Percentiles rank a stretch among this genome's conserved stretches.
Conservation (phyloP, 768 basidiomycete genomes). For the Gymnopilus junonius region DNA sequence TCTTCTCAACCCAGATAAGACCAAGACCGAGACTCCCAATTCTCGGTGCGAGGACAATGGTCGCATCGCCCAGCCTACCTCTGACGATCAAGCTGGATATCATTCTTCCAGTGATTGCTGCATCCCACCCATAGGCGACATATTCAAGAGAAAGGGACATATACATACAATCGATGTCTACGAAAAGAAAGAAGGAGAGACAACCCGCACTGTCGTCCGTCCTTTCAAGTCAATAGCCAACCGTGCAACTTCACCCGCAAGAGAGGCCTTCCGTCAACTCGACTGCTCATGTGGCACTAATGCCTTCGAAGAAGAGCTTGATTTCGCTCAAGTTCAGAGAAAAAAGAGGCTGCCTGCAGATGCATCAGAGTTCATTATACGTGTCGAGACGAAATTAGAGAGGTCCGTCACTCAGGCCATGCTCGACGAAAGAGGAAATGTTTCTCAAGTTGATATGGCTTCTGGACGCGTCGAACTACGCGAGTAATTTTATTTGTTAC, state of each 20-base stretch:
- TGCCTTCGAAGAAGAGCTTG: conserved; percentile 19
- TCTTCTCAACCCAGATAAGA: neutral
- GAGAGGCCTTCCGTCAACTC: neutral
- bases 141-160: conserved; percentile 2
- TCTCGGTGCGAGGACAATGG: neutral
- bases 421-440: conserved; percentile 1
- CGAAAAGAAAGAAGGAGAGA: conserved; percentile 17
- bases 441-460: neutral
- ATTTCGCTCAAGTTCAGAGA: conserved; percentile 8
- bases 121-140: neutral
- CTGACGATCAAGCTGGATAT: neutral
- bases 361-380: neutral
- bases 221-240: neutral
- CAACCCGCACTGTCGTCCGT: conserved; percentile 20
- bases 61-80: neutral
- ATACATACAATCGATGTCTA: conserved; percentile 17
- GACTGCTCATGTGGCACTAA: conserved; percentile 7
- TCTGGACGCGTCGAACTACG: neutral
- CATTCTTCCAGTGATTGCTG: neutral
- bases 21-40: neutral
- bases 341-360: neutral
- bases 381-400: conserved; percentile 7
- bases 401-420: conserved; percentile 17
- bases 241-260: neutral
- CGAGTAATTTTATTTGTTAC: too few species aligned